phyloP scores from a whole-genome alignment of 495 filamentous ascomycete genomes.

The Penicillium salamii region DNA sequence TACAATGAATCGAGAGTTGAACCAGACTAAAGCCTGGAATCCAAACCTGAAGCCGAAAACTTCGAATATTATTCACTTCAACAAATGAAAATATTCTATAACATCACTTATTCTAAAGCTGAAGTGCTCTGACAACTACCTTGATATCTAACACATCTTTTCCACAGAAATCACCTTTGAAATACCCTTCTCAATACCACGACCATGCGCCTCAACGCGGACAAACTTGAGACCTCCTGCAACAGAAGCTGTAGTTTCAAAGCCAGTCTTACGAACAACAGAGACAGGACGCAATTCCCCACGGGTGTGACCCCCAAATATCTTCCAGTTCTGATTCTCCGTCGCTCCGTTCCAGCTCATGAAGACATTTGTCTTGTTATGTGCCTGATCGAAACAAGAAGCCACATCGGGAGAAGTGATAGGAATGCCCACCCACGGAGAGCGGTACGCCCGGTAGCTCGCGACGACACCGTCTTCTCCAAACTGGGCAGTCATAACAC shows the following conservation, averaged over 20 bases:
- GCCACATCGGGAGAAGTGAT: conserved; percentile 13
- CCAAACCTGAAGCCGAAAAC: no score
- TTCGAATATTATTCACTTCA: no score
- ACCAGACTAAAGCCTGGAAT: no score
- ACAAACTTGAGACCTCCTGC: background rate
- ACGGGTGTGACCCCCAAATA: background rate
- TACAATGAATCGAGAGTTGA: no score
- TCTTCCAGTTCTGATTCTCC: conserved; percentile 15
- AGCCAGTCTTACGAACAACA: background rate
- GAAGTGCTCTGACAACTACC: no score
- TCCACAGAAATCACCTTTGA: background rate
- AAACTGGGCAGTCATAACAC: conserved; percentile 19
- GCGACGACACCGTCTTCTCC: conserved; percentile 11
- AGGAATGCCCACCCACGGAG: conserved; percentile 20
- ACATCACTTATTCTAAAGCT: background rate
- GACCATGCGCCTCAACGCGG: background rate
- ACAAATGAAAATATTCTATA: no score
- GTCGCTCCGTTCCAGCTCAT: conserved; percentile 36
- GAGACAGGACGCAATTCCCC: background rate
- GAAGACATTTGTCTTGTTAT: conserved; percentile 15
- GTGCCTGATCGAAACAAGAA: conserved; percentile 6
- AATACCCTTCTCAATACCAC: background rate
- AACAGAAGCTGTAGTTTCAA: background rate
- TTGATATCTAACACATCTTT: background rate
- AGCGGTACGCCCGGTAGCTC: conserved; percentile 26